A percentile compares a stretch with the other conserved stretches of the same genome.
phyloP scores from a whole-genome alignment of 1,139 yeast genomes.

The Tardiomyces digboiensis region DNA sequence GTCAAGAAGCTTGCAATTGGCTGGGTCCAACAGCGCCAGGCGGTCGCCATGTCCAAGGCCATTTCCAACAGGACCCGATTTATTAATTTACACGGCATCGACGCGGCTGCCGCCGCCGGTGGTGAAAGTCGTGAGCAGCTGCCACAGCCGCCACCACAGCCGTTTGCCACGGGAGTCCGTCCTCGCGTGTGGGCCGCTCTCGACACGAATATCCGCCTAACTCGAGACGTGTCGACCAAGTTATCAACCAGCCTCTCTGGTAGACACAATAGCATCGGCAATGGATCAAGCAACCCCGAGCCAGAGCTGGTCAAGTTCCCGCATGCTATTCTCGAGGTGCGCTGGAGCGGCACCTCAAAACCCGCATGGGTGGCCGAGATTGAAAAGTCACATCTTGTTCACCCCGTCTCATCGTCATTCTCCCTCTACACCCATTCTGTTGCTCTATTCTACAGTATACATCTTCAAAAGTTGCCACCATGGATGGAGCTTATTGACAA shows the following conservation, averaged over 20 bases:
- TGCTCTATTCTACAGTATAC: slow-evolving; percentile 21
- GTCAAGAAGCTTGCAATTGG: slow-evolving; percentile 28
- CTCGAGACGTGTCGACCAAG: slow-evolving; percentile 17
- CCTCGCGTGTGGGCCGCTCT: slow-evolving; percentile 34
- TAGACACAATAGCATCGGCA: slow-evolving; percentile 4
- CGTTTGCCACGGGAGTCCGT: no score
- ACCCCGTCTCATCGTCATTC: slow-evolving; percentile 24
- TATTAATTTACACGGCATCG: slow-evolving; percentile 8
- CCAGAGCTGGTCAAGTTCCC: slow-evolving; percentile 29
- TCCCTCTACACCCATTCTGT: slow-evolving; percentile 27
- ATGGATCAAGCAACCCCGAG: not conserved
- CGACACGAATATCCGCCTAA: slow-evolving; percentile 36
- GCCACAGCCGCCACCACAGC: no score
- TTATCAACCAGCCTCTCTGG: not conserved
- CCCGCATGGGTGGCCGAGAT: slow-evolving; percentile 31
- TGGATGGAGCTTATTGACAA: slow-evolving; percentile 26
- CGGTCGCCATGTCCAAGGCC: slow-evolving; percentile 19
- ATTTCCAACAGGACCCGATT: slow-evolving; percentile 23
- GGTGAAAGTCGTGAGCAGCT: not conserved
- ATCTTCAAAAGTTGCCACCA: slow-evolving; percentile 21
- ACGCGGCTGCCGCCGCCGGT: not conserved
- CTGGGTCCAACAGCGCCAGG: slow-evolving; percentile 26
- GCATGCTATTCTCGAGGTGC: slow-evolving; percentile 37
- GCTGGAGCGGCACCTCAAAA: slow-evolving; percentile 32
- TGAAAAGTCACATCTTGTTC: slow-evolving; percentile 29